Evolutionary conservation across 495 filamentous ascomycete species (phyloP), one percentile per base, ranked within the genome.

Genomic region (Aspergillus baeticus): DNA sequence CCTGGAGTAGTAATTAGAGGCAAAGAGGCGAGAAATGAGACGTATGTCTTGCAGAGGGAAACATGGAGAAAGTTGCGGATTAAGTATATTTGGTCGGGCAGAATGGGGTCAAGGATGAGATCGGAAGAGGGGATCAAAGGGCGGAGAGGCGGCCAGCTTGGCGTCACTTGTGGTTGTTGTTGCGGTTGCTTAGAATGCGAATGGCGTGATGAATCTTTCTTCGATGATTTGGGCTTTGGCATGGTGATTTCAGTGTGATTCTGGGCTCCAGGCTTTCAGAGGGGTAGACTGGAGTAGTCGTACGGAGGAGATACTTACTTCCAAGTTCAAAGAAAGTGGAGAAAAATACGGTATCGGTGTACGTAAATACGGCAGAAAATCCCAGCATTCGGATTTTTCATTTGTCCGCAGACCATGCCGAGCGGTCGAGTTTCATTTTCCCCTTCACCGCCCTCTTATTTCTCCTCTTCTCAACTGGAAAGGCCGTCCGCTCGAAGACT

Each of bases 1-100:
- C 86, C 88, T 0, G 91, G 91, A 0, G 92, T 96, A 0, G 92
- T 96, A 14, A 77, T 79, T 33, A 97, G 74, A 0, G 90, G 86
- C 17, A 96, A 72, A 0, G 78, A 81, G n/a, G 81, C 77, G 0
- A 96, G 83, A 63, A 94, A 96, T 6, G 80, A 79, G 11, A 90
- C 81, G 70, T 93, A 96, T 36, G 81, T 86, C 63, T 87, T 88
- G 78, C 92, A 96, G 2, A 96, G 80, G 2, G 77, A 81, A n/a
- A 82, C 71, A 0, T 91, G 87, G 71, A 89, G 92, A 68, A 97
- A 88, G 58, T 86, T 87, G 10, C 82, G 77, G 55, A 96, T 81
- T 1, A 90, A 76, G 45, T 93, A 76, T 41, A 97, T 88, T 67
- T 96, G 92, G 54, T 76, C 69, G 1, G 75, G 71, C 44, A 90